These are phyloP conservation scores for Pythium brassicae DNA, from an alignment of 352 stramenopile species.

Conservation along the genomic window DNA sequence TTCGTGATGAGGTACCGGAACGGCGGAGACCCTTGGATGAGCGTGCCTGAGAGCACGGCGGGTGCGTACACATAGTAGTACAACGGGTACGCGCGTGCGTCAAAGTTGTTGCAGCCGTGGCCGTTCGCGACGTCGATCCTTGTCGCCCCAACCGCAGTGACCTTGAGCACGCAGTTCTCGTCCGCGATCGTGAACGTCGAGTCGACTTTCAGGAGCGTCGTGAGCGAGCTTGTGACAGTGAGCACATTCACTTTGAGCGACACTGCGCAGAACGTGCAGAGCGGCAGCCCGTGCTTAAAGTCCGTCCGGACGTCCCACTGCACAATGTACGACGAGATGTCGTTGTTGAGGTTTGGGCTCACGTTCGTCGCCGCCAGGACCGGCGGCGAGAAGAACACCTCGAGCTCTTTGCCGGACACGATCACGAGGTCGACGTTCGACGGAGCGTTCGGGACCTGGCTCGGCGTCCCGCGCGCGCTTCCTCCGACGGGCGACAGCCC, in stretches of 20 bases:
- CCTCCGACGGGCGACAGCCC: slow-evolving; percentile 33
- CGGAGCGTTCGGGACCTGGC: slow-evolving; percentile 84
- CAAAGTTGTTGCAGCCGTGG: slow-evolving; percentile 44
- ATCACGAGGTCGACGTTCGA: slow-evolving; percentile 83
- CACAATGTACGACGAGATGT: slow-evolving; percentile 86
- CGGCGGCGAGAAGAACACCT: slow-evolving; percentile 89
- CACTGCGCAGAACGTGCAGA: slow-evolving; percentile 44
- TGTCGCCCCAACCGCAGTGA: slow-evolving; percentile 18
- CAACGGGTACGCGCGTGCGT: slow-evolving; percentile 36
- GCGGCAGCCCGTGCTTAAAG: slow-evolving; percentile 61
- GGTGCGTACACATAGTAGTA: slow-evolving; percentile 61
- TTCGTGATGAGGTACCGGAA: slow-evolving; percentile 75
- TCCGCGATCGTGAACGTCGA: slow-evolving; percentile 52
- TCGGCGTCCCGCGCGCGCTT: slow-evolving; percentile 48
- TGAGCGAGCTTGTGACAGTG: slow-evolving; percentile 30
- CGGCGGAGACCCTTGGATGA: slow-evolving; percentile 74
- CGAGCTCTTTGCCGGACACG: slow-evolving; percentile 84
- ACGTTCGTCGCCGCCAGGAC: slow-evolving; percentile 40
- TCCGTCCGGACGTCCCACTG: slow-evolving; percentile 78
- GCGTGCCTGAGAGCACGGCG: slow-evolving; percentile 38
- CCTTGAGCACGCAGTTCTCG: slow-evolving; percentile 46
- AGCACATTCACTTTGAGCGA: slow-evolving; percentile 36
- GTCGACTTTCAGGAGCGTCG: slow-evolving; percentile 18
- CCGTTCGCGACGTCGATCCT: slow-evolving; percentile 23
- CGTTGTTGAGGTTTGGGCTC: slow-evolving; percentile 68